Percentiles rank a stretch among this genome's conserved stretches.
Evolutionary conservation across 1,284 basidiomycete genomes (phyloP).

Genomic region (Chiua sp.): DNA sequence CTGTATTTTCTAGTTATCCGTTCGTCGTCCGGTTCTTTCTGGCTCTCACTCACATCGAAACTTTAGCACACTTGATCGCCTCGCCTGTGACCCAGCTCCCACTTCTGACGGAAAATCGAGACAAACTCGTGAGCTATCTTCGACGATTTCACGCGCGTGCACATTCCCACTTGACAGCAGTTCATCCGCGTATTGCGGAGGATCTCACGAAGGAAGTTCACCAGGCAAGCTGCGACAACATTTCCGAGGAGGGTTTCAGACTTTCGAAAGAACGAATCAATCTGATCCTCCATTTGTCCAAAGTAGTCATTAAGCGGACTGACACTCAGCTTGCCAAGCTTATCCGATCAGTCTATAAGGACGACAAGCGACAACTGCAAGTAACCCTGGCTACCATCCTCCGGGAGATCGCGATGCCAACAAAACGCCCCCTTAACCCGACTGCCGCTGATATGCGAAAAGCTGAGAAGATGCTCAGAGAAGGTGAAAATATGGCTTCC

Average conservation of each 20-base stretch:
- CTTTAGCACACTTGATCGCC: slow-evolving; percentile 27
- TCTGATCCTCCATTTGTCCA: slow-evolving; percentile 21
- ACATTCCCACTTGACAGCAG: slow-evolving; percentile 20
- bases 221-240: slow-evolving; percentile 15
- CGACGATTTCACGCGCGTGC: background rate
- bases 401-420: slow-evolving; percentile 10
- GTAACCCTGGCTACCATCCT: slow-evolving; percentile 22
- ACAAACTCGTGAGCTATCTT: slow-evolving; percentile 14
- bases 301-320: slow-evolving; percentile 15
- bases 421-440: slow-evolving; percentile 6
- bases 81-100: slow-evolving; percentile 16
- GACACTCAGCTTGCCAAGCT: slow-evolving; percentile 20
- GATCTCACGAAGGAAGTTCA: too few relatives aligned
- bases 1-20: slow-evolving; percentile 33
- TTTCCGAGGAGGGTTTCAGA: slow-evolving; percentile 24
- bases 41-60: slow-evolving; percentile 1
- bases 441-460: slow-evolving; percentile 13
- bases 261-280: slow-evolving; percentile 31
- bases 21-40: slow-evolving; percentile 12
- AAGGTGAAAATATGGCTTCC: slow-evolving; percentile 19
- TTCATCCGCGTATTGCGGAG: too few relatives aligned
- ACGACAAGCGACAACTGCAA: slow-evolving; percentile 16
- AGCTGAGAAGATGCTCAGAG: slow-evolving; percentile 31
- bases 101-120: slow-evolving; percentile 20
- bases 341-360: slow-evolving; percentile 17